These are phyloP conservation scores for Petunia secreta DNA, from an alignment of 257 asterid species.

Conservation along the genomic window DNA sequence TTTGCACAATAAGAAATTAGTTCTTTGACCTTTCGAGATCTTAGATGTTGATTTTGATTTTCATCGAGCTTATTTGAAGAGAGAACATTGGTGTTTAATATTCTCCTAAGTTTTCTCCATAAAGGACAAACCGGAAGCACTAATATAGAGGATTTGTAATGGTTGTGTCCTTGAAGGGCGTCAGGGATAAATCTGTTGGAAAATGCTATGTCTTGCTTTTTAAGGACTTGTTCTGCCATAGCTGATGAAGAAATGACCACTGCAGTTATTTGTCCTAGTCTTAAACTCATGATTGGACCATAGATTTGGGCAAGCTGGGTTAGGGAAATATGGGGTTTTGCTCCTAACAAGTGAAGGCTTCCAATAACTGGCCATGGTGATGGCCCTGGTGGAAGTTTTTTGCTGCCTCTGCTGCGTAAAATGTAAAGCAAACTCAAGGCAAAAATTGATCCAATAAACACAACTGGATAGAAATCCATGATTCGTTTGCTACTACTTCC, in stretches of 20 bases:
- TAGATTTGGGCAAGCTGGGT: slow-evolving; percentile 33
- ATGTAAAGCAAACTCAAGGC: slow-evolving; percentile 25
- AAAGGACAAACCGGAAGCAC: slow-evolving; percentile 34
- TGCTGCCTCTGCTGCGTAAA: slow-evolving; percentile 19
- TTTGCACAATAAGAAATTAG: slow-evolving; percentile 53
- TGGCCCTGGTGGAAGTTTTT: slow-evolving; percentile 32
- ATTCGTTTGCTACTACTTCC: background rate
- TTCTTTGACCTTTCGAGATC: slow-evolving; percentile 57
- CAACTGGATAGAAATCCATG: slow-evolving; percentile 37
- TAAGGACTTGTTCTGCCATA: slow-evolving; percentile 25
- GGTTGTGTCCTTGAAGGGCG: slow-evolving; percentile 30
- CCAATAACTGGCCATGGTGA: slow-evolving; percentile 7
- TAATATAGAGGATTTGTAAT: slow-evolving; percentile 22
- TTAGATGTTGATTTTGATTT: slow-evolving; percentile 55
- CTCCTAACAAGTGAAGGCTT: slow-evolving; percentile 15
- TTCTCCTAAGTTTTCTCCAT: slow-evolving; percentile 31
- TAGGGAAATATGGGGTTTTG: background rate
- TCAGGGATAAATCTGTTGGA: slow-evolving; percentile 28
- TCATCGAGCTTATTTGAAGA: background rate
- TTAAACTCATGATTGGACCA: slow-evolving; percentile 37
- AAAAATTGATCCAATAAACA: slow-evolving; percentile 50
- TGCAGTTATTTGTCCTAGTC: background rate
- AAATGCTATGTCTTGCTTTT: slow-evolving; percentile 29
- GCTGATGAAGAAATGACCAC: slow-evolving; percentile 30
- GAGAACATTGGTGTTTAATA: slow-evolving; percentile 48